Conservation (phyloP, 176 grass and related monocot species). For the Dactylis glomerata region DNA sequence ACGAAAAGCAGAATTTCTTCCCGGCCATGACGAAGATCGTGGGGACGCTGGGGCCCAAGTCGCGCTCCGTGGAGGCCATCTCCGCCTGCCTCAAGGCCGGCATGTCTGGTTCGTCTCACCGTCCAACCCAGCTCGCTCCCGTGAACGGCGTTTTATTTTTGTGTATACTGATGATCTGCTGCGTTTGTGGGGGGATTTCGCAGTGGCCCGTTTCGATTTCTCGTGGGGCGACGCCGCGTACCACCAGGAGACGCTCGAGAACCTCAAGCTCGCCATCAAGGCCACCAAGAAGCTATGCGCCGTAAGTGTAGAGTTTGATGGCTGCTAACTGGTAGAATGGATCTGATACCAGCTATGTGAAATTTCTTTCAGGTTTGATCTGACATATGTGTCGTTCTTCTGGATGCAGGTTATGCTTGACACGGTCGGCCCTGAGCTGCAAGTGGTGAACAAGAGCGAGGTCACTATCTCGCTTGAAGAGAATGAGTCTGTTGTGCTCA, state of each 20-base stretch:
- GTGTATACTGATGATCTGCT: background rate
- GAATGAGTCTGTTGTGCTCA: constrained; percentile 70
- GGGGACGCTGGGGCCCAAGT: constrained; percentile 90
- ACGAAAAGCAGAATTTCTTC: constrained; percentile 64
- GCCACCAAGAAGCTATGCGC: constrained; percentile 93
- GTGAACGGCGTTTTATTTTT: background rate
- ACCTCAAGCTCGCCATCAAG: constrained; percentile 90
- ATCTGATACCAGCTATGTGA: background rate
- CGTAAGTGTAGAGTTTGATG: constrained; percentile 30
- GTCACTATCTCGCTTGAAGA: constrained; percentile 80
- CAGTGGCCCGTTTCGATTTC: constrained; percentile 98
- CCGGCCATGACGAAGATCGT: constrained; percentile 99
- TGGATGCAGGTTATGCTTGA: constrained; percentile 82
- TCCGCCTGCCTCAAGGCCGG: constrained; percentile 94
- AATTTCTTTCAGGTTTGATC: background rate
- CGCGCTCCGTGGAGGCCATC: constrained; percentile 89
- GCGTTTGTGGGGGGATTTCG: background rate
- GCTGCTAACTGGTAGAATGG: background rate
- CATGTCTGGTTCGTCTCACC: constrained; percentile 67
- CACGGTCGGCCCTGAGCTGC: constrained; percentile 88
- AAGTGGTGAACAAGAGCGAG: constrained; percentile 87
- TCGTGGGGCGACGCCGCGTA: constrained; percentile 85
- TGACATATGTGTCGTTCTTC: background rate
- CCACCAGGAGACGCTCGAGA: constrained; percentile 96
- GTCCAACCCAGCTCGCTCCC: background rate